These are phyloP conservation scores for Pyrenochaeta sp. DNA, from an alignment of 2,329 filamentous ascomycete species.

Conservation along the genomic window DNA sequence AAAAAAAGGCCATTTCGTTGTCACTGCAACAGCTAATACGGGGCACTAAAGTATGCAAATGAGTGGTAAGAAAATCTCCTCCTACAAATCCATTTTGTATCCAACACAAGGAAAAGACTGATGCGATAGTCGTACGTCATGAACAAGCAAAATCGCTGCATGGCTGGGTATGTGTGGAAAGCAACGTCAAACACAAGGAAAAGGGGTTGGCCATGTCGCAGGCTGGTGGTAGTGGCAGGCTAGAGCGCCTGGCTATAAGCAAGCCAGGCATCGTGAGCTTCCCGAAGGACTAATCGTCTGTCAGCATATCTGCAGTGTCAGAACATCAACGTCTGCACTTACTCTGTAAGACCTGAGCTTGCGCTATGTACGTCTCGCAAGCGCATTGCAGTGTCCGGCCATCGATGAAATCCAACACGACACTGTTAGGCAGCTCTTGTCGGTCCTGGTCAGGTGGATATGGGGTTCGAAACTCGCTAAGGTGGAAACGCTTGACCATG, in stretches of 20 bases:
- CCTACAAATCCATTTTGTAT: neutral
- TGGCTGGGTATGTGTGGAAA: neutral
- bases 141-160: constrained; percentile 2
- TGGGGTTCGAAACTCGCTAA: constrained; percentile 82
- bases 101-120: constrained; percentile 1
- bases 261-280: constrained; percentile 50
- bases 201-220: neutral
- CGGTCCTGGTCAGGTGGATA: constrained; percentile 88
- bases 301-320: constrained; percentile 16
- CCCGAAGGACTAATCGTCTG: constrained; percentile 38
- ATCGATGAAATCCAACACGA: constrained; percentile 69
- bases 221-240: neutral
- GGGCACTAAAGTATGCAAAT: neutral
- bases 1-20: neutral
- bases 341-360: constrained; percentile 49
- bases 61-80: neutral
- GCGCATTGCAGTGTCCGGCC: constrained; percentile 71
- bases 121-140: constrained; percentile 3
- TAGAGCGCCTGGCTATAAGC: constrained; percentile 39
- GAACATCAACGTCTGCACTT: constrained; percentile 12
- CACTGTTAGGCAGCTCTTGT: constrained; percentile 91
- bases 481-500: constrained; percentile 81
- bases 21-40: neutral
- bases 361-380: constrained; percentile 45
- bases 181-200: constrained; percentile 1